Evolutionary conservation across 192 early-diverging fungal species (phyloP), one percentile per base, ranked within the genome.

Genomic region (Gorgonomyces haynaldii): DNA sequence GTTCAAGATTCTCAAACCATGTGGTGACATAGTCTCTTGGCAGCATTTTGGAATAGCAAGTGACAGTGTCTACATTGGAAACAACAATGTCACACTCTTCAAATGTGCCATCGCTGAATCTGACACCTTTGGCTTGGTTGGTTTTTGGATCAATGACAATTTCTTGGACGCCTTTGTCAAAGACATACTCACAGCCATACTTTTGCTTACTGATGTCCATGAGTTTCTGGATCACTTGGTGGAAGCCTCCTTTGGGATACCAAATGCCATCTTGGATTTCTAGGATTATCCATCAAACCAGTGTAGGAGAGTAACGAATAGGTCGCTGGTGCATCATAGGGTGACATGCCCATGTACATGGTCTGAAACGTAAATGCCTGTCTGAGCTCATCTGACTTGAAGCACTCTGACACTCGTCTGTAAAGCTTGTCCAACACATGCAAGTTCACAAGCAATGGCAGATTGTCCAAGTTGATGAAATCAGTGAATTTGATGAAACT

Each of bases 281-380:
- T 13, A 16, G 3, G 12, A 21, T n/a, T 57, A 58, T 54, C 74
- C 73, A 15, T 70, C 64, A 39, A 70, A 63, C 74, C 75, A 3
- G 75, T 67, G 42, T 73, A 78, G 37, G 62, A 55, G 3, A 78
- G 43, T 12, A 78, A 45, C 32, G 48, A 70, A 36, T 78, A 78
- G 8, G 68, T 70, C 24, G 60, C 75, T 7, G 75, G 75, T 13
- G 75, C 74, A 35, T 78, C 75, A 51, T 56, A 78, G 21, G 75
- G 75, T 17, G 61, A 67, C 75, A 78, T 78, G 20, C 75, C 73
- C 75, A 78, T 76, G 47, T 78, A 78, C 75, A 78, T 78, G 45
- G 60, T 62, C 46, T 78, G 75, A 39, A 78, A 76, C 6, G 73
- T 74, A 47, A 78, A 71, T 0, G 72, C 72, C 61, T 67, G 65